These are phyloP conservation scores for Centrapalus pauciflorus DNA, from an alignment of 129 eudicot species.

Conservation along the genomic window DNA sequence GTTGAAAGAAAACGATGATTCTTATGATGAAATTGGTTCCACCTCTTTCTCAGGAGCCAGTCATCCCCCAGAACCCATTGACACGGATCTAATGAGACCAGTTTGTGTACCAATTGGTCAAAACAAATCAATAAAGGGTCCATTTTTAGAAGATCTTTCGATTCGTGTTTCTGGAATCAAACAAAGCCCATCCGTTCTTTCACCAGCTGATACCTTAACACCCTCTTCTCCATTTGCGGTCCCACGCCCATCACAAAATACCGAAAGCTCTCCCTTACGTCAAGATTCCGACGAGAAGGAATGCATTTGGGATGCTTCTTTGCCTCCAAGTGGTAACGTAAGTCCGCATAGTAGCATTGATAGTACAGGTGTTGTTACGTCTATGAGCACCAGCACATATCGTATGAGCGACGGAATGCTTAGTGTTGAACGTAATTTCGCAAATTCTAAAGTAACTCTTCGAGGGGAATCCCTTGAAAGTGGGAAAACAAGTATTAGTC, in stretches of 20 bases:
- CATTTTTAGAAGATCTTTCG: slow-evolving; percentile 68
- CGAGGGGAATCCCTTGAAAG: slow-evolving; percentile 77
- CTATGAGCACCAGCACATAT: slow-evolving; percentile 70
- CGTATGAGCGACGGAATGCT: slow-evolving; percentile 85
- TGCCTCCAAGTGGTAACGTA: slow-evolving; percentile 89
- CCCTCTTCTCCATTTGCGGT: slow-evolving; percentile 47
- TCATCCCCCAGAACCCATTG: slow-evolving; percentile 90
- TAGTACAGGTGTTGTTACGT: slow-evolving; percentile 58
- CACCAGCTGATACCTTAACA: slow-evolving; percentile 42
- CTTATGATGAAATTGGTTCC: slow-evolving; percentile 60
- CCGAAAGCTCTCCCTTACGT: slow-evolving; percentile 36
- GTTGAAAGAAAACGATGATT: slow-evolving; percentile 44
- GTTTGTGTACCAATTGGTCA: slow-evolving; percentile 68
- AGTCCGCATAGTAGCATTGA: slow-evolving; percentile 78
- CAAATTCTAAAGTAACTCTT: slow-evolving; percentile 44
- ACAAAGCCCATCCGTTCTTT: slow-evolving; percentile 40
- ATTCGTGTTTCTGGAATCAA: slow-evolving; percentile 47
- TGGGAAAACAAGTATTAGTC: slow-evolving; percentile 72
- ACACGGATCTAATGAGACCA: slow-evolving; percentile 64
- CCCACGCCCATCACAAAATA: slow-evolving; percentile 58
- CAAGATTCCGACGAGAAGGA: slow-evolving; percentile 73
- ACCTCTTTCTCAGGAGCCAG: slow-evolving; percentile 80
- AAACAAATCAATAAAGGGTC: slow-evolving; percentile 59
- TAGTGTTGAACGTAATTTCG: slow-evolving; percentile 52
- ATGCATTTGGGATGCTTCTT: slow-evolving; percentile 91